These are phyloP conservation scores for Zanthoxylum bungeanum DNA, from an alignment of 345 rosid species.

Conservation along the genomic window DNA sequence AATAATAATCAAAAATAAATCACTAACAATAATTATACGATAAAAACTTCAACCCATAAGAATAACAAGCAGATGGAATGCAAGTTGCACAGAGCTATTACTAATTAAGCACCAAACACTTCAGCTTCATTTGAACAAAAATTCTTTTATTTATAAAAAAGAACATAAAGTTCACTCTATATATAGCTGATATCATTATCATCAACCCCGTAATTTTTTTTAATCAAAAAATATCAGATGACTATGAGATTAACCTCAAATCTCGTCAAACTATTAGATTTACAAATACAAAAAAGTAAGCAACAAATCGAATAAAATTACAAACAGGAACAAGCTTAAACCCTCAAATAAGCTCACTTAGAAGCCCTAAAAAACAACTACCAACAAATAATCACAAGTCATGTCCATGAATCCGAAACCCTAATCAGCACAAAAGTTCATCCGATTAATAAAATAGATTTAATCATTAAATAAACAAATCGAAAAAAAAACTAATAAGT, in stretches of 20 bases:
- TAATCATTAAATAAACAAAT: neutral
- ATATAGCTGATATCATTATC: neutral
- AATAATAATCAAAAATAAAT: neutral
- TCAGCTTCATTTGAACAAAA: neutral
- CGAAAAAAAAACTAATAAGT: neutral
- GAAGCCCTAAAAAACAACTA: neutral
- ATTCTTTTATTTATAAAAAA: neutral
- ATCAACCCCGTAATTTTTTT: neutral
- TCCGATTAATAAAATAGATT: constrained; percentile 20
- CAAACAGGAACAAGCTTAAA: neutral
- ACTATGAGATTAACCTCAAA: neutral
- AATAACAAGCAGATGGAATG: neutral
- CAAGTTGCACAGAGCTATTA: neutral
- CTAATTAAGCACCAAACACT: neutral
- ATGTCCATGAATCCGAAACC: constrained; percentile 1
- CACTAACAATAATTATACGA: neutral
- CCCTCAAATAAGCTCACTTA: neutral
- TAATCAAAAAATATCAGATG: neutral
- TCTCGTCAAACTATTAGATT: neutral
- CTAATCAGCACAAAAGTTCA: neutral
- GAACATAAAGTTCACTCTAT: neutral
- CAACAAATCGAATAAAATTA: neutral
- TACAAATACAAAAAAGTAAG: neutral
- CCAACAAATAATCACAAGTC: neutral
- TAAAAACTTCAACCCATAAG: neutral